phyloP scores from a whole-genome alignment of 768 basidiomycete species.

The Paxillus involutus region DNA sequence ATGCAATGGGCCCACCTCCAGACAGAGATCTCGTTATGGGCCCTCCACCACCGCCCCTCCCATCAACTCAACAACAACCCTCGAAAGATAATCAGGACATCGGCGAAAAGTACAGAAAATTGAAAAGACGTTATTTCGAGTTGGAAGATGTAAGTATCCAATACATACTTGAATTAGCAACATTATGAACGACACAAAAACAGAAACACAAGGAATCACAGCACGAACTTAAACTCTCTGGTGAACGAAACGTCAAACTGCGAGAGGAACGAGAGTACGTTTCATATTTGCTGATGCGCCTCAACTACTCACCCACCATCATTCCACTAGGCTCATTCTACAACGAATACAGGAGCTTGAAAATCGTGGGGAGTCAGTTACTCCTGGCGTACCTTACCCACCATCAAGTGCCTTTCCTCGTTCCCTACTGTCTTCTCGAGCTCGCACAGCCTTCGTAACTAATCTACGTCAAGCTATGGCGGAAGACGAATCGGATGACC shows the following conservation, averaged over 20 bases:
- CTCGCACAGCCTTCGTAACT: constrained; percentile 43
- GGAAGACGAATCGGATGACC: constrained; percentile 45
- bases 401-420: constrained; percentile 50
- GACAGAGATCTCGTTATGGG: constrained; percentile 56
- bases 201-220: constrained; percentile 63
- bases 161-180: background rate
- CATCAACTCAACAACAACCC: constrained; percentile 28
- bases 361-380: constrained; percentile 33
- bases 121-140: constrained; percentile 66
- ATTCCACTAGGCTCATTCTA: constrained; percentile 43
- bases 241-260: constrained; percentile 62
- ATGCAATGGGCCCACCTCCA: constrained; percentile 38
- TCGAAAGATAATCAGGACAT: constrained; percentile 45
- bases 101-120: constrained; percentile 60
- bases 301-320: constrained; percentile 6
- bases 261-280: constrained; percentile 64
- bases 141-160: constrained; percentile 62
- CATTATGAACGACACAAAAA: background rate
- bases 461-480: constrained; percentile 50
- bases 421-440: constrained; percentile 41
- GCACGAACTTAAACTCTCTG: constrained; percentile 56
- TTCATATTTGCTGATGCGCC: background rate
- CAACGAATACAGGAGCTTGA: constrained; percentile 66
- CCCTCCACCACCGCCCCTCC: constrained; percentile 39
- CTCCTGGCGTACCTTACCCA: constrained; percentile 34